Evolutionary conservation across 805 yeast species (phyloP).

Genomic region (Candida orba): DNA sequence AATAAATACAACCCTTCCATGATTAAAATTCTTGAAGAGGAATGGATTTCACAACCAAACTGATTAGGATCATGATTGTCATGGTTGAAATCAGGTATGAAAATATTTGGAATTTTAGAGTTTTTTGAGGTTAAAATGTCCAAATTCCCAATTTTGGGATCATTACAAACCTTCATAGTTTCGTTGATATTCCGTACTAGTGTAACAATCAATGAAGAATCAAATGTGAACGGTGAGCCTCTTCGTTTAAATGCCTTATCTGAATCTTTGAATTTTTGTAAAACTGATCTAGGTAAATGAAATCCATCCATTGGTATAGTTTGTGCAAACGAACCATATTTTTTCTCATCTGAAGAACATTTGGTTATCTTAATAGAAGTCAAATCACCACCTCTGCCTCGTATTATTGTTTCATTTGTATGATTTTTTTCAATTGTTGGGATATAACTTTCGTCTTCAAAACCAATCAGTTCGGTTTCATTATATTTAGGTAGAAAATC

Average conservation of each 20-base stretch:
- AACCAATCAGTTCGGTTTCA: conserved; percentile 4
- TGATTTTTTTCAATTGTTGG: conserved; percentile 9
- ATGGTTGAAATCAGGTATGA: conserved; percentile 24
- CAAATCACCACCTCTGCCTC: conserved; percentile 22
- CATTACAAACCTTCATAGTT: conserved; percentile 10
- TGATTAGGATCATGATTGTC: conserved; percentile 13
- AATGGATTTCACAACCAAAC: conserved; percentile 5
- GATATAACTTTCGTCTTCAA: conserved; percentile 16
- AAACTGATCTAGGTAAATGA: conserved; percentile 47
- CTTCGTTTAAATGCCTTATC: conserved; percentile 53
- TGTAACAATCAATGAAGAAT: conserved; percentile 27
- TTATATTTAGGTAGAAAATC: conserved; percentile 9
- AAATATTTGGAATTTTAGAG: conserved; percentile 28
- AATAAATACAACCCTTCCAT: conserved; percentile 16
- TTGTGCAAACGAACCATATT: conserved; percentile 29
- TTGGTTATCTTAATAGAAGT: conserved; percentile 16
- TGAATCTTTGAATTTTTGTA: conserved; percentile 47
- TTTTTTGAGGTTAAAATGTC: conserved; percentile 6
- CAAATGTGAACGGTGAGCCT: conserved; percentile 86
- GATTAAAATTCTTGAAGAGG: conserved; percentile 11
- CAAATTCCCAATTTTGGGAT: conserved; percentile 3
- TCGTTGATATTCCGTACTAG: conserved; percentile 10
- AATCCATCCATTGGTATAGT: conserved; percentile 72
- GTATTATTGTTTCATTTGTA: conserved; percentile 8
- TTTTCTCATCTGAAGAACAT: not conserved